phyloP scores from a whole-genome alignment of 257 asterid species.

The Rhazya stricta region DNA sequence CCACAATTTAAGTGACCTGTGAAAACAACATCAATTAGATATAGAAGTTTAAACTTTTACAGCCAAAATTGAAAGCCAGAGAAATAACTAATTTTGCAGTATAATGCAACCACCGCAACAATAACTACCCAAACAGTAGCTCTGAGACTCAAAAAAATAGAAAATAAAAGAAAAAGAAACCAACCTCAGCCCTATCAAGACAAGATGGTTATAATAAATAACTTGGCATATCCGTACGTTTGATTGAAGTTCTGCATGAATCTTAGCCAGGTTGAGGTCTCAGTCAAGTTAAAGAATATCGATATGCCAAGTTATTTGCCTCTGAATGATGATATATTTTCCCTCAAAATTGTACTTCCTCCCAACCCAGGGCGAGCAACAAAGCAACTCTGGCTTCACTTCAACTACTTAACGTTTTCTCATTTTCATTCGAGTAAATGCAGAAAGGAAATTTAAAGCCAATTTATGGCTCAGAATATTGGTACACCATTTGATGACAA shows the following conservation, averaged over 20 bases:
- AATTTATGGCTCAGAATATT: not conserved
- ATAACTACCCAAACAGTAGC: not conserved
- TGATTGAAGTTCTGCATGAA: not conserved
- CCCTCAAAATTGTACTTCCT: not conserved
- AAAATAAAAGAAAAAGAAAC: not conserved
- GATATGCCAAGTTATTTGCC: not conserved
- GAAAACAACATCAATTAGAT: constrained; percentile 1
- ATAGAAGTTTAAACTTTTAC: not conserved
- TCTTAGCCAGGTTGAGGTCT: constrained; percentile 6
- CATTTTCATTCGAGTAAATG: constrained; percentile 5
- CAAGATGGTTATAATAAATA: not conserved
- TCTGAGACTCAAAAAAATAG: not conserved
- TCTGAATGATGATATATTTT: too few species aligned
- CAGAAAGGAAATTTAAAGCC: not conserved
- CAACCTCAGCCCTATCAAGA: not conserved
- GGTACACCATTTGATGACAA: not conserved
- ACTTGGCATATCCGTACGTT: not conserved
- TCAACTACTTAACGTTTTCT: not conserved
- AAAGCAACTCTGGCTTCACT: not conserved
- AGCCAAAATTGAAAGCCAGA: constrained; percentile 1
- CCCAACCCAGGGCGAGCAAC: not conserved
- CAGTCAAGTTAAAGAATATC: not conserved
- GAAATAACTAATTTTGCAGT: not conserved
- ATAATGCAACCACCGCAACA: not conserved
- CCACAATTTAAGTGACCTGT: constrained; percentile 93